Conservation (phyloP, 169 alveolate genomes). For the Eimeria brunetti region DNA sequence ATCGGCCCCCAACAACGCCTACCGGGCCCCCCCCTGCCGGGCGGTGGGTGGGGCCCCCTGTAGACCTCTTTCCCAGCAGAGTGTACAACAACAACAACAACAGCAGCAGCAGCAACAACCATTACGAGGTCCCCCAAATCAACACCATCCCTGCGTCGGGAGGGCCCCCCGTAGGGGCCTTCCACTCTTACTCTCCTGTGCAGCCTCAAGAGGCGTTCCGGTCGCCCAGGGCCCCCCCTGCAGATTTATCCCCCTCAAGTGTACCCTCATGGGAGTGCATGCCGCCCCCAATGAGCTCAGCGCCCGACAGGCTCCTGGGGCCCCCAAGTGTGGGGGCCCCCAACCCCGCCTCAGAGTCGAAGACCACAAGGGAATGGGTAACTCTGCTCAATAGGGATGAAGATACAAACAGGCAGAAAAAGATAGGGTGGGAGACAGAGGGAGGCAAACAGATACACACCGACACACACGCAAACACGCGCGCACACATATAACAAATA, state of each 20-base stretch:
- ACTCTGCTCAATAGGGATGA: not conserved
- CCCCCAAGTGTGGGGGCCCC: not conserved
- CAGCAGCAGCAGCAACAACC: not conserved
- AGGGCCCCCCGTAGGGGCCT: not conserved
- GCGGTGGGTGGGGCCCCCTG: slow-evolving; percentile 42
- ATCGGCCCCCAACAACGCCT: not conserved
- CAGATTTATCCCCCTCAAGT: not conserved
- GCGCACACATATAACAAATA: not conserved
- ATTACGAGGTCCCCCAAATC: not conserved
- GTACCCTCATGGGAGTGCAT: not conserved
- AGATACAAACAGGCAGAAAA: not conserved
- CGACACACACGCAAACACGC: not conserved
- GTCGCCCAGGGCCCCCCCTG: not conserved
- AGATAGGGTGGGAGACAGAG: not conserved
- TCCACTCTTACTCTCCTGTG: not conserved
- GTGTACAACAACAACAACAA: not conserved
- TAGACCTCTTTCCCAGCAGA: slow-evolving; percentile 55
- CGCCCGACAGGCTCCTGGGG: not conserved
- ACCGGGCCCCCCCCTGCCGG: not conserved
- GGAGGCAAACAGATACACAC: no score
- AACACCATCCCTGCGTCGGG: not conserved
- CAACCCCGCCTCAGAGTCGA: slow-evolving; percentile 18
- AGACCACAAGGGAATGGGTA: slow-evolving; percentile 43
- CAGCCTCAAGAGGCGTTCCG: slow-evolving; percentile 19
- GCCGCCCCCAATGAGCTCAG: slow-evolving; percentile 49